Conservation (phyloP, 768 basidiomycete species). For the Lactifluus pinguis region DNA sequence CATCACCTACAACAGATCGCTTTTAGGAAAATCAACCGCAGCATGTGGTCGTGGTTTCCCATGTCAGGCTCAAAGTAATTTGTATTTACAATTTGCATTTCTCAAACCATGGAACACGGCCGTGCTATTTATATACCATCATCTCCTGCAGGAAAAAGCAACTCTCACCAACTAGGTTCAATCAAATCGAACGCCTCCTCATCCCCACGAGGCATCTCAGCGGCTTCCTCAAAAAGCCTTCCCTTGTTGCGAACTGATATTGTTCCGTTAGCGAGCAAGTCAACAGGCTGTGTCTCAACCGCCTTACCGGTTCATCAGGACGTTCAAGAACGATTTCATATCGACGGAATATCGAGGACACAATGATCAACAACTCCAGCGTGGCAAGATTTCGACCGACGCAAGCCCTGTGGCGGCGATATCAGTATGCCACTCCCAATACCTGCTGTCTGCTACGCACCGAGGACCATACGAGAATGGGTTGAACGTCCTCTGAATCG, state of each 20-base stretch:
- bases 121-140: not conserved
- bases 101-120: no score
- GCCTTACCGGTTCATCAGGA: slow-evolving; percentile 46
- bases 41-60: no score
- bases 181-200: slow-evolving; percentile 41
- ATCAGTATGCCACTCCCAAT: not conserved
- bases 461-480: slow-evolving; percentile 80
- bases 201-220: slow-evolving; percentile 64
- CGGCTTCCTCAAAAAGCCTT: slow-evolving; percentile 87
- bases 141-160: no score
- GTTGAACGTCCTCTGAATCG: slow-evolving; percentile 68
- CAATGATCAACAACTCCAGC: slow-evolving; percentile 71
- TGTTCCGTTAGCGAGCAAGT: not conserved
- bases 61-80: no score
- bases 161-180: not conserved
- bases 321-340: slow-evolving; percentile 65
- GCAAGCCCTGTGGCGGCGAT: slow-evolving; percentile 46
- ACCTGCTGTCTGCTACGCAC: slow-evolving; percentile 29
- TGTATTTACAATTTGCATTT: no score
- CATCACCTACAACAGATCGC: no score
- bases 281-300: not conserved
- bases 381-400: slow-evolving; percentile 78
- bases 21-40: no score
- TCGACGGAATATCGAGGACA: slow-evolving; percentile 69
- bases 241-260: slow-evolving; percentile 55